phyloP scores from a whole-genome alignment of 345 rosid species.

The Lepidium sativum region DNA sequence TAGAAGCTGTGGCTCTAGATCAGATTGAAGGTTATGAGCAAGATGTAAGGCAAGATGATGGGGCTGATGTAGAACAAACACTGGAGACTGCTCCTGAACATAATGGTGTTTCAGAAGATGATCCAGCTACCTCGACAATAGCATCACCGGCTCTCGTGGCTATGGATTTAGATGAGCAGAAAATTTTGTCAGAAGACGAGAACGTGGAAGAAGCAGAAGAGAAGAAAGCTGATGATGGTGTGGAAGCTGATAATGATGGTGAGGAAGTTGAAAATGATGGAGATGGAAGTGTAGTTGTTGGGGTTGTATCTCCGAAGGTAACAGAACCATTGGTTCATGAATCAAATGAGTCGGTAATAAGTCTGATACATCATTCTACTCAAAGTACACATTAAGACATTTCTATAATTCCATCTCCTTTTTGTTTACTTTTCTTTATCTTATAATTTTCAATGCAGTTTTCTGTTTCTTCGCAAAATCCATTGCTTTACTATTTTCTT shows the following conservation, averaged over 20 bases:
- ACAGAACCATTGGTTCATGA: constrained; percentile 33
- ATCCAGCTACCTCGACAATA: not conserved
- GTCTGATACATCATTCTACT: constrained; percentile 97
- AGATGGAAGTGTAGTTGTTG: constrained; percentile 18
- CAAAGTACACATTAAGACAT: constrained; percentile 93
- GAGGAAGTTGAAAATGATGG: constrained; percentile 17
- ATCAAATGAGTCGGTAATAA: constrained; percentile 72
- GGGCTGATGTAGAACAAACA: constrained; percentile 7
- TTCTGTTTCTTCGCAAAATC: not conserved
- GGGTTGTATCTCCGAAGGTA: constrained; percentile 18
- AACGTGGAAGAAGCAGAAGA: constrained; percentile 24
- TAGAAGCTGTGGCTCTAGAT: not conserved
- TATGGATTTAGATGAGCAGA: constrained; percentile 14
- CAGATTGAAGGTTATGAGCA: constrained; percentile 3
- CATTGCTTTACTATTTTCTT: not conserved
- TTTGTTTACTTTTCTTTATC: constrained; percentile 26
- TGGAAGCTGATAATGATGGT: constrained; percentile 11
- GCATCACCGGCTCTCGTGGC: not conserved
- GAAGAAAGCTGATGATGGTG: constrained; percentile 10
- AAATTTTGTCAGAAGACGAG: constrained; percentile 14
- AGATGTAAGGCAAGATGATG: constrained; percentile 12
- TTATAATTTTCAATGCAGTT: constrained; percentile 15
- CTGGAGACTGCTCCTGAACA: constrained; percentile 6
- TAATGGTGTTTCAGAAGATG: constrained; percentile 7
- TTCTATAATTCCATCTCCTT: constrained; percentile 32